Percentiles rank a stretch among this genome's conserved stretches.
These are phyloP conservation scores for Selaginella moellendorffii DNA, from an alignment of 75 land plant species.

Conservation along the genomic window DNA sequence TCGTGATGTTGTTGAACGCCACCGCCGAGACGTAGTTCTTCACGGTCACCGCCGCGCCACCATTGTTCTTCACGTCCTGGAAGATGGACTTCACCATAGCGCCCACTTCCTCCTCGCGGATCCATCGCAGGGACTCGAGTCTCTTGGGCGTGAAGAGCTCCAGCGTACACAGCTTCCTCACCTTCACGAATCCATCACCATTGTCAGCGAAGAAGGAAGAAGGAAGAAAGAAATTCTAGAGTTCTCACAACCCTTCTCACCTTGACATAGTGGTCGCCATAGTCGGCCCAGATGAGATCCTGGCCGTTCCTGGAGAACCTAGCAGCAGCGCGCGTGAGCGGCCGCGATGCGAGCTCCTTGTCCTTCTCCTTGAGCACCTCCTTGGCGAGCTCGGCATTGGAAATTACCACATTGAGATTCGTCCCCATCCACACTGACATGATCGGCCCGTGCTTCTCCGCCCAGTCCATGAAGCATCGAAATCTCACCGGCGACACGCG, in stretches of 20 bases:
- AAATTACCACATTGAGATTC: constrained; percentile 64
- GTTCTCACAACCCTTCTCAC: too few relatives aligned
- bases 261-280: too few relatives aligned
- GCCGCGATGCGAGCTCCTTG: constrained; percentile 60
- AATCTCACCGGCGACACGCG: constrained; percentile 66
- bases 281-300: constrained; percentile 97
- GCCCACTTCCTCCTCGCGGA: constrained; percentile 73
- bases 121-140: constrained; percentile 47
- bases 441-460: constrained; percentile 65
- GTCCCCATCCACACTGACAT: constrained; percentile 92
- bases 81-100: neutral
- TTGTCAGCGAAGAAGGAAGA: too few relatives aligned
- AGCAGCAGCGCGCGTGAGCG: constrained; percentile 48
- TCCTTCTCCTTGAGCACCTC: constrained; percentile 88
- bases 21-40: constrained; percentile 55
- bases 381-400: constrained; percentile 49
- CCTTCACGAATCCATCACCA: constrained; percentile 89
- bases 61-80: neutral
- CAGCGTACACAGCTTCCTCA: constrained; percentile 35
- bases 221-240: too few relatives aligned
- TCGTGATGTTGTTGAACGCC: constrained; percentile 93
- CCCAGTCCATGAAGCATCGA: constrained; percentile 81
- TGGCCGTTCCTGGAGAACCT: constrained; percentile 67
- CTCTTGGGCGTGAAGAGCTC: constrained; percentile 87
- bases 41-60: constrained; percentile 34